phyloP scores from a whole-genome alignment of 108 stramenopile species.

The Aureococcus anophagefferens region DNA sequence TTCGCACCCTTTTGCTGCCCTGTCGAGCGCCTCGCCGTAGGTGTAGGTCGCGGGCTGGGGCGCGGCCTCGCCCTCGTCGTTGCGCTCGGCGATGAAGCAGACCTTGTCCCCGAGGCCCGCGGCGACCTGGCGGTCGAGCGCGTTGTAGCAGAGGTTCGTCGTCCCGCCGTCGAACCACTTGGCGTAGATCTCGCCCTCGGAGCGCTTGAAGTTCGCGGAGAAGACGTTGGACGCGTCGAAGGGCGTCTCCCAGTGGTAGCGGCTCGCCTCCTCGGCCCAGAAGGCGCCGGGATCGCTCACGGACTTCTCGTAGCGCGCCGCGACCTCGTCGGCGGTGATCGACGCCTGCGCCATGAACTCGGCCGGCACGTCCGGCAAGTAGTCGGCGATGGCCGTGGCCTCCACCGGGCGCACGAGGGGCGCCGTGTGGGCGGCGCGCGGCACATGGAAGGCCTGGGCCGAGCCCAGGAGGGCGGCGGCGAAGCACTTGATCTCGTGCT shows the following conservation, averaged over 20 bases:
- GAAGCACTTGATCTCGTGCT: too few species aligned
- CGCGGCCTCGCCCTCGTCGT: slow-evolving; percentile 43
- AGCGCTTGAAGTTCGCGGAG: not conserved
- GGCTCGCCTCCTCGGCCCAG: slow-evolving; percentile 2
- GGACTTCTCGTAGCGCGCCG: slow-evolving; percentile 9
- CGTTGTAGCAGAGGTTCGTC: slow-evolving; percentile 68
- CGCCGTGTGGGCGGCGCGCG: too few species aligned
- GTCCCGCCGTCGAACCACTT: slow-evolving; percentile 6
- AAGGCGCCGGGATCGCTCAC: slow-evolving; percentile 7
- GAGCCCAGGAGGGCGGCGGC: too few species aligned
- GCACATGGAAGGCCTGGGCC: too few species aligned
- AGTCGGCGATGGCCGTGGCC: too few species aligned
- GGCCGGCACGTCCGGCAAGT: too few species aligned
- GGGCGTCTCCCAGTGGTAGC: slow-evolving; percentile 15
- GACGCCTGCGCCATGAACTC: too few species aligned
- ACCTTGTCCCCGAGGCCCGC: slow-evolving; percentile 23
- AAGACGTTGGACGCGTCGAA: not conserved
- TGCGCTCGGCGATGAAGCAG: not conserved
- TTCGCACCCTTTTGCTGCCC: too few species aligned
- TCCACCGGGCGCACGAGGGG: too few species aligned
- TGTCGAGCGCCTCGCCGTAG: slow-evolving; percentile 10
- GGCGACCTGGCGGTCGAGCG: slow-evolving; percentile 63
- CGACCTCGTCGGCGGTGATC: not conserved
- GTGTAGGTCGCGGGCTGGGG: slow-evolving; percentile 1
- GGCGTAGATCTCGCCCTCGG: not conserved